Conservation (phyloP, 140 eudicot species). For the Erigeron philadelphicus region DNA sequence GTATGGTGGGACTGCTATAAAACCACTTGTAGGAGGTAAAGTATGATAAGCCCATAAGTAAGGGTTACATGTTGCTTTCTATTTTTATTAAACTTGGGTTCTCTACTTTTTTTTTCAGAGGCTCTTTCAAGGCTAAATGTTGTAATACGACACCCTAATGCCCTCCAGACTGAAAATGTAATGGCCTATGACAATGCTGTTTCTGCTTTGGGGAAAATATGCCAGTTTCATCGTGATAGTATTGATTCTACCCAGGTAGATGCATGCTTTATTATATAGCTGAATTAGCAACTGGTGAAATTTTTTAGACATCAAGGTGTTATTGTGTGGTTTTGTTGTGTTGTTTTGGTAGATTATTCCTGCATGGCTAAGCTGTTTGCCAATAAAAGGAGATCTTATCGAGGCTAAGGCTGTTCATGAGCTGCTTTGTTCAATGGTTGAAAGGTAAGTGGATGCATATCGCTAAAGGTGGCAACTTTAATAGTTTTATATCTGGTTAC, state of each 20-base stretch:
- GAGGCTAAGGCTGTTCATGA: constrained; percentile 99
- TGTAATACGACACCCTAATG: constrained; percentile 73
- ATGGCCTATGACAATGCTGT: constrained; percentile 99
- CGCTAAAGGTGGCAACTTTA: background rate
- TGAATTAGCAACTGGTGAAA: background rate
- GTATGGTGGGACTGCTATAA: constrained; percentile 79
- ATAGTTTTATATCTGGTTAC: background rate
- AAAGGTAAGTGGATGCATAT: constrained; percentile 43
- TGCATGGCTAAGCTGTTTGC: constrained; percentile 94
- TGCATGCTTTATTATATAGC: background rate
- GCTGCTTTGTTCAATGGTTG: constrained; percentile 95
- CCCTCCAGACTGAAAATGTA: constrained; percentile 68
- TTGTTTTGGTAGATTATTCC: constrained; percentile 65
- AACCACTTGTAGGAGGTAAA: constrained; percentile 90
- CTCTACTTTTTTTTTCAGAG: constrained; percentile 44
- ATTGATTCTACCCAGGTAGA: constrained; percentile 85
- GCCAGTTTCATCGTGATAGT: constrained; percentile 92
- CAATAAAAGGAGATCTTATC: constrained; percentile 79
- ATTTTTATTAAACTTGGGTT: background rate
- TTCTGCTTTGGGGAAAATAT: constrained; percentile 94
- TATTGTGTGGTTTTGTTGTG: background rate
- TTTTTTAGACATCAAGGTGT: background rate
- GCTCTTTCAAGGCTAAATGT: constrained; percentile 92
- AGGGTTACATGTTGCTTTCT: background rate
- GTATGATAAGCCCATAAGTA: background rate